These are phyloP conservation scores for Phaeosphaeriaceae sp. DNA, from an alignment of 2,329 filamentous ascomycete species.

Conservation along the genomic window DNA sequence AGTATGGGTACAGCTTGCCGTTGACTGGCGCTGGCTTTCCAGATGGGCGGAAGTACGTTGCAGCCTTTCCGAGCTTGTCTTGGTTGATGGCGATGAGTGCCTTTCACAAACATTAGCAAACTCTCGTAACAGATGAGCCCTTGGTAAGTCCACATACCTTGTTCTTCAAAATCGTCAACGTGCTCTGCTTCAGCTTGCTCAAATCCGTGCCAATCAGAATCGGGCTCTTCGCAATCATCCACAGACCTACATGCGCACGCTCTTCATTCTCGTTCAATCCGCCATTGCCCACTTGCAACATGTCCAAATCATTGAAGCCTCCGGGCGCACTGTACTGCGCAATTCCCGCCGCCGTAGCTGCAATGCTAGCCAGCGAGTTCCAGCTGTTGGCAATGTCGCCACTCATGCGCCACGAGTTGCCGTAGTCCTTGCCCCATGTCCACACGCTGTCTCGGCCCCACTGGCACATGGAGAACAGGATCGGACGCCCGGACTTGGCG, in stretches of 20 bases:
- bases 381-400: constrained; percentile 22
- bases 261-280: constrained; percentile 30
- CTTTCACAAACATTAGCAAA: neutral
- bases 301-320: constrained; percentile 24
- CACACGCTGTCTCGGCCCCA: constrained; percentile 36
- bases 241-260: constrained; percentile 45
- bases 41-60: constrained; percentile 17
- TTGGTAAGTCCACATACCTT: constrained; percentile 15
- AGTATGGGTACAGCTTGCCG: constrained; percentile 21
- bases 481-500: constrained; percentile 12
- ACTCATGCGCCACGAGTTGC: constrained; percentile 34
- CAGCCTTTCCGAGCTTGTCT: constrained; percentile 30
- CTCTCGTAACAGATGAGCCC: neutral
- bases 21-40: constrained; percentile 14
- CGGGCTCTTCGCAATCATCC: constrained; percentile 50
- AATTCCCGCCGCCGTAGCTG: constrained; percentile 14
- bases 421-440: constrained; percentile 35
- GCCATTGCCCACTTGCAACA: constrained; percentile 20
- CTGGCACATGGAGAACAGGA: constrained; percentile 40
- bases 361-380: constrained; percentile 17
- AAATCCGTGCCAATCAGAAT: constrained; percentile 51
- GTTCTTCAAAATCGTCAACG: constrained; percentile 47
- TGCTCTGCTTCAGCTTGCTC: constrained; percentile 44
- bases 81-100: constrained; percentile 52
- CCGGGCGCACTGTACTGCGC: constrained; percentile 16